These are phyloP conservation scores for Bjerkandera adusta DNA, from an alignment of 1,284 basidiomycete species.

Conservation along the genomic window DNA sequence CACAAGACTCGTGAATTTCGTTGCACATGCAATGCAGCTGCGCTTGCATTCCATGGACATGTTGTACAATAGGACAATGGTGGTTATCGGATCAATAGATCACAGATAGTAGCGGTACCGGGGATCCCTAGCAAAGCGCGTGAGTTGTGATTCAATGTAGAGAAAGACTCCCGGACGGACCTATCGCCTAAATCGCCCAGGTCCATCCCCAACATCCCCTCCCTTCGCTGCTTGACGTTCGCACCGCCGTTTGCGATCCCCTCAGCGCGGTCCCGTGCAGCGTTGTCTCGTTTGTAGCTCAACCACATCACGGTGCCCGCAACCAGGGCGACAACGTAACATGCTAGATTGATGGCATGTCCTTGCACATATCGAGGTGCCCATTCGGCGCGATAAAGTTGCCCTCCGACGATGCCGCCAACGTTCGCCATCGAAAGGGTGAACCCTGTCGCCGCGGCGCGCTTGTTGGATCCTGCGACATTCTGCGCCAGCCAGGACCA, in stretches of 20 bases:
- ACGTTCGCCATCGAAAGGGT: constrained; percentile 31
- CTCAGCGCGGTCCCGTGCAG: constrained; percentile 21
- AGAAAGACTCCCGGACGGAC: too few species aligned
- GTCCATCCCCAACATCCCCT: constrained; percentile 28
- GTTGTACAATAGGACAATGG: too few species aligned
- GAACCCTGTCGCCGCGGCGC: constrained; percentile 28
- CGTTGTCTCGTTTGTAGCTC: constrained; percentile 29
- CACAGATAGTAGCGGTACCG: constrained; percentile 28
- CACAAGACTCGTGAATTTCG: too few species aligned
- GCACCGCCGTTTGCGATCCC: constrained; percentile 10
- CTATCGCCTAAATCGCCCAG: constrained; percentile 30
- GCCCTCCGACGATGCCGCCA: constrained; percentile 28
- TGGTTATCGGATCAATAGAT: too few species aligned
- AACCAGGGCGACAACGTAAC: constrained; percentile 27
- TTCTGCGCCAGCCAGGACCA: constrained; percentile 31
- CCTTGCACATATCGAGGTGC: constrained; percentile 32
- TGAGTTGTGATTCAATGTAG: not conserved
- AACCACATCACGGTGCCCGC: constrained; percentile 26
- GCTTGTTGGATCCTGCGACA: constrained; percentile 30
- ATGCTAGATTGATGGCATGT: constrained; percentile 31
- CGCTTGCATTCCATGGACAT: too few species aligned
- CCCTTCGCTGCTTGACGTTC: constrained; percentile 2
- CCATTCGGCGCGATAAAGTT: constrained; percentile 32
- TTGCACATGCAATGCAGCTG: too few species aligned
- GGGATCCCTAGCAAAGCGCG: constrained; percentile 21